Evolutionary conservation across 1,139 yeast genomes (phyloP), one percentile per base, ranked within the genome.

Genomic region (Lodderomyces orthopsilosis): DNA sequence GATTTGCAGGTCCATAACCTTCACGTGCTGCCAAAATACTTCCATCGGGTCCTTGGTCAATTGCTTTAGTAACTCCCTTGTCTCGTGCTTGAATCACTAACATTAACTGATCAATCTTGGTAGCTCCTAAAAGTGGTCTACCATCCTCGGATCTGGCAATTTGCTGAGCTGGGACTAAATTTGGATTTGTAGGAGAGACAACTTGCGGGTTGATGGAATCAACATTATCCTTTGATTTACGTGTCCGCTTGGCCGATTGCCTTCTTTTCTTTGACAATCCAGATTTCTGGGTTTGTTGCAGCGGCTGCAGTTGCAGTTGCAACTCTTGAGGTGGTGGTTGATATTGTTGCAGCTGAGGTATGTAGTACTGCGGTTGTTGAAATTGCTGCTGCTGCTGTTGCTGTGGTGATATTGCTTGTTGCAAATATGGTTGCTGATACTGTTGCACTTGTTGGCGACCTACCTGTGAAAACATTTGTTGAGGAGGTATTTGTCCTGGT

Each of bases 101-200:
- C 96, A 90, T 88, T 57, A 90, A 68, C 55, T 85, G 94, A 62
- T 90, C 97, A 35, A 90, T 88, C 58, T 85, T 85, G 0, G 96
- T 88, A 2, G 93, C 90, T 0, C 96, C 96, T 13, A 88, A 64
- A 27, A 83, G 66, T 4, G 91, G 91, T 40, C 84, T 68, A 1
- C 82, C 83, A 55, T 80, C 83, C 38, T 79, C 85, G 3, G 62
- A 61, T 43, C 67, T 69, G 17, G 69, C 68, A 35, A 70, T 62
- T 43, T 74, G 78, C 48, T 73, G 77, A 0, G 74, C 75, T 4
- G 79, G 69, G 17, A 74, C 70, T 38, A 73, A 55, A 38, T 57
- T 56, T 4, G 43, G 40, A 39, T 47, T 27, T 32, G 19, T 17
- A 4, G 34, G 34, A n/a, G 34, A 30, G n/a, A 30, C 34, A 15